phyloP scores from a whole-genome alignment of 139 green algal species.

The Penium margaritaceum region DNA sequence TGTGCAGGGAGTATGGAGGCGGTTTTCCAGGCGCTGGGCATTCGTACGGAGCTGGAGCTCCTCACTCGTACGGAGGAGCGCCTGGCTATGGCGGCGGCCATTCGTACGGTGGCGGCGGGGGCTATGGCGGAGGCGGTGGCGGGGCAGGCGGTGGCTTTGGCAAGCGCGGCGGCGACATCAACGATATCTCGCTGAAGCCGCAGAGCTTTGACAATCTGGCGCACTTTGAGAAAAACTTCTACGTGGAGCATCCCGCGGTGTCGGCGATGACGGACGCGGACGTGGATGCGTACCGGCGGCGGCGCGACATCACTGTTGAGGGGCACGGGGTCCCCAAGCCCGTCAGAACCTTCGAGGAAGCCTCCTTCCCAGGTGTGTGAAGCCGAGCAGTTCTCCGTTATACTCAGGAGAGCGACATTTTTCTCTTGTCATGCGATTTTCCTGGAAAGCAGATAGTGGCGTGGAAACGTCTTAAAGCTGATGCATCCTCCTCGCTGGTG shows the following conservation, averaged over 20 bases:
- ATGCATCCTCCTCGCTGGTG: no score
- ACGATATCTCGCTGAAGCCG: conserved; percentile 60
- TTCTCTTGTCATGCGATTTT: no score
- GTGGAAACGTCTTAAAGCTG: no score
- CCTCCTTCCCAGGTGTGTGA: conserved; percentile 65
- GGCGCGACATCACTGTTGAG: conserved; percentile 59
- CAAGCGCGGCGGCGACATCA: conserved; percentile 54
- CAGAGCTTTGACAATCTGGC: conserved; percentile 74
- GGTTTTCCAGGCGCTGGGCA: no score
- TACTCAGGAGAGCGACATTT: no score
- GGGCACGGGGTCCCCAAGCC: conserved; percentile 63
- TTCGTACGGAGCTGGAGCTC: no score
- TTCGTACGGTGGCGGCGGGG: not conserved
- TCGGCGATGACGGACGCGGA: conserved; percentile 58
- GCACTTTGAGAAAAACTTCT: conserved; percentile 88
- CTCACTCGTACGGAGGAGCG: no score
- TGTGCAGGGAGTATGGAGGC: no score
- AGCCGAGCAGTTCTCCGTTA: no score
- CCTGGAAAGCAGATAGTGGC: no score
- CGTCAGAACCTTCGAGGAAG: conserved; percentile 65
- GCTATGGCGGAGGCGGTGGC: not conserved
- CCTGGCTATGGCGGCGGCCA: conserved; percentile 25
- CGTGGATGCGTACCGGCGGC: conserved; percentile 63
- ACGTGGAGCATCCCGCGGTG: conserved; percentile 77
- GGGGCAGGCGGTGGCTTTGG: conserved; percentile 23